A percentile compares a stretch with the other conserved stretches of the same genome.
Conservation (phyloP, 345 rosid species). For the Brassica juncea region DNA sequence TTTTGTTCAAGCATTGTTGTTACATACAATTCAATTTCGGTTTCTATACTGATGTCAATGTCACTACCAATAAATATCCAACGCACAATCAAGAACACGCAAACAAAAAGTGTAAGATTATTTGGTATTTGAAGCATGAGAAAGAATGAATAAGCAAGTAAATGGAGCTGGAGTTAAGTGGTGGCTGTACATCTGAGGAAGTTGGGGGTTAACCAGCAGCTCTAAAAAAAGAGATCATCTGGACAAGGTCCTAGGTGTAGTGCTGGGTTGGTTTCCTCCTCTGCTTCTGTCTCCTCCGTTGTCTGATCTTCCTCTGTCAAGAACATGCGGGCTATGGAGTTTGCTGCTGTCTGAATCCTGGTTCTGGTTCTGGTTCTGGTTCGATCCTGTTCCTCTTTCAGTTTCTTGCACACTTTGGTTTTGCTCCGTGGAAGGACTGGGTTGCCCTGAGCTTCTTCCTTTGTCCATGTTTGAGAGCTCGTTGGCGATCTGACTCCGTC, state of each 20-base stretch:
- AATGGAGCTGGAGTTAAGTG: slow-evolving; percentile 26
- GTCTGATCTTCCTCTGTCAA: slow-evolving; percentile 50
- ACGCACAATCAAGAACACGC: neutral
- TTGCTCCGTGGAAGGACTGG: slow-evolving; percentile 19
- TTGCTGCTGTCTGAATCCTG: slow-evolving; percentile 23
- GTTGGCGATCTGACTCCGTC: slow-evolving; percentile 62
- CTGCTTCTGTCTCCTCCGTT: slow-evolving; percentile 43
- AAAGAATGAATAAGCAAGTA: slow-evolving; percentile 9
- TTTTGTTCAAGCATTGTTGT: slow-evolving; percentile 19
- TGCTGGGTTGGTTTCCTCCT: slow-evolving; percentile 37
- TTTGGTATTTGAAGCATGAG: slow-evolving; percentile 22
- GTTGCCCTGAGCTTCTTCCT: slow-evolving; percentile 33
- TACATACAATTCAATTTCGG: slow-evolving; percentile 12
- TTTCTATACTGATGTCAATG: slow-evolving; percentile 30
- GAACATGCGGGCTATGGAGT: slow-evolving; percentile 29
- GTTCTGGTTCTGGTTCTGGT: neutral
- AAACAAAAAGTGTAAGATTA: neutral
- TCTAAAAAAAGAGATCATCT: slow-evolving; percentile 41
- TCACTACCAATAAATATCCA: slow-evolving; percentile 31
- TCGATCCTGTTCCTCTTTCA: slow-evolving; percentile 28
- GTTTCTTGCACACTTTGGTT: slow-evolving; percentile 18
- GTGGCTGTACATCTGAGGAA: slow-evolving; percentile 35
- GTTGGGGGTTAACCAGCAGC: slow-evolving; percentile 13
- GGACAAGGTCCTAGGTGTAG: slow-evolving; percentile 38
- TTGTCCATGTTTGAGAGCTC: slow-evolving; percentile 65